Evolutionary conservation across 2,329 filamentous ascomycete genomes (phyloP).

Genomic region (Hymenoscyphus albidus): DNA sequence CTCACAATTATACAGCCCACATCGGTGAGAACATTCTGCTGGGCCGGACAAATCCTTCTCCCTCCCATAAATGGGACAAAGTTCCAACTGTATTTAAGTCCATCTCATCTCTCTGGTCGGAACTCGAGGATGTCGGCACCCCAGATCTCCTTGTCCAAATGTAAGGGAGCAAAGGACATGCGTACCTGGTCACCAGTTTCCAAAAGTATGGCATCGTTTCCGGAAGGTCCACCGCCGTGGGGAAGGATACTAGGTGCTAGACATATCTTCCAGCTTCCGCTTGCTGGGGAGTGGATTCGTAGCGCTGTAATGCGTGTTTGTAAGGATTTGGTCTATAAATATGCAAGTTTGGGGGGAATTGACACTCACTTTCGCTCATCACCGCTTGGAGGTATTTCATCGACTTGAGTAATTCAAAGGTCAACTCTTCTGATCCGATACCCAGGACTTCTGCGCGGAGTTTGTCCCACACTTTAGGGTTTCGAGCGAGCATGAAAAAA

Average conservation of each 20-base stretch:
- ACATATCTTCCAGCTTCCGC: constrained; percentile 8
- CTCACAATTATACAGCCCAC: constrained; percentile 8
- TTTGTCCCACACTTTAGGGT: constrained; percentile 39
- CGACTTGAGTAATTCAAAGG: constrained; percentile 45
- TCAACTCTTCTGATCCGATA: constrained; percentile 37
- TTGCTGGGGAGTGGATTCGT: not conserved
- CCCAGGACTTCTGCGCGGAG: constrained; percentile 42
- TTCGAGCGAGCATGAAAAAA: constrained; percentile 48
- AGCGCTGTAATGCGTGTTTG: not conserved
- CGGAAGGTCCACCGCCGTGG: constrained; percentile 6
- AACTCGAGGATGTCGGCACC: constrained; percentile 1
- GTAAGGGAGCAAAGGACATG: constrained; percentile 2
- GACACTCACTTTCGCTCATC: constrained; percentile 50
- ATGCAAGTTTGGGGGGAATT: not conserved
- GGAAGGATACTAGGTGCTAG: constrained; percentile 6
- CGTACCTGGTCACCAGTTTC: constrained; percentile 7
- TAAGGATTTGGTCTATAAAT: not conserved
- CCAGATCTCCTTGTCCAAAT: constrained; percentile 9
- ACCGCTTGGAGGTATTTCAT: constrained; percentile 53
- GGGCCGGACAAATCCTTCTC: constrained; percentile 7
- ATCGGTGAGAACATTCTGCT: constrained; percentile 10
- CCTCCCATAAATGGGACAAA: constrained; percentile 12
- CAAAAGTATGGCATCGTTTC: constrained; percentile 2
- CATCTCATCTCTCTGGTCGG: constrained; percentile 3
- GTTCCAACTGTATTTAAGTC: constrained; percentile 7